Base-by-base conservation (phyloP, 768 basidiomycete genomes). In the Boletus rex-veris region DNA sequence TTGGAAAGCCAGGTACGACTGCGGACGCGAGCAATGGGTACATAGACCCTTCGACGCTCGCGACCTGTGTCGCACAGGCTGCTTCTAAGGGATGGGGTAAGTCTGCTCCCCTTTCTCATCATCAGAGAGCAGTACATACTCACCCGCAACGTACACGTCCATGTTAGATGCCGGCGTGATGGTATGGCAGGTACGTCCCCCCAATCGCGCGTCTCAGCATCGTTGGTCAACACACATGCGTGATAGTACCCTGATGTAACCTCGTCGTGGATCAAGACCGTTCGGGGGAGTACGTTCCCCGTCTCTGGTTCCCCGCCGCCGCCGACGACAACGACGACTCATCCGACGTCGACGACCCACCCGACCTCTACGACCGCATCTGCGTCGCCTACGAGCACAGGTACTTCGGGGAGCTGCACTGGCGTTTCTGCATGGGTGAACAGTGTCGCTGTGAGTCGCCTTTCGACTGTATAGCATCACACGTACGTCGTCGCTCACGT, bases 81-180 rank as follows among this genome's bases (percentile, higher is more conserved):
- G 79, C 82, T 58, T 62, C 58, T n/a, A 53, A 77, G 53, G 88
- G 86, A 28, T 90, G 88, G 88, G 78, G 84, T 84, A 55, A 70
- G 85, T 73, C 26, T 8, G 15, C 12, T 26, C 24, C 24, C 42
- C 21, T 21, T 21, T 52, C 30, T 36, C 16, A 11, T 41, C 14
- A 10, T 11, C 15, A 18, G 8, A 28, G 16, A 16, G 4, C 2
- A 28, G 28, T 8, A 1, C 9, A 37, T 18, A 9, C 58, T 64
- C 10, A 57, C 28, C 3, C 7, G 3, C 11, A 38, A 18, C 18
- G 12, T 19, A 9, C 5, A 15, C 16, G n/a, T 19, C 12, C 16
- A 8, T 21, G 16, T 39, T 3, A 76, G 75, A 60, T 54, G 74
- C 48, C 0, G 75, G 76, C 7, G 75, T 74, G 21, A 75, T 75